phyloP scores from a whole-genome alignment of 306 rosid genomes.

The Dicorynia guianensis region DNA sequence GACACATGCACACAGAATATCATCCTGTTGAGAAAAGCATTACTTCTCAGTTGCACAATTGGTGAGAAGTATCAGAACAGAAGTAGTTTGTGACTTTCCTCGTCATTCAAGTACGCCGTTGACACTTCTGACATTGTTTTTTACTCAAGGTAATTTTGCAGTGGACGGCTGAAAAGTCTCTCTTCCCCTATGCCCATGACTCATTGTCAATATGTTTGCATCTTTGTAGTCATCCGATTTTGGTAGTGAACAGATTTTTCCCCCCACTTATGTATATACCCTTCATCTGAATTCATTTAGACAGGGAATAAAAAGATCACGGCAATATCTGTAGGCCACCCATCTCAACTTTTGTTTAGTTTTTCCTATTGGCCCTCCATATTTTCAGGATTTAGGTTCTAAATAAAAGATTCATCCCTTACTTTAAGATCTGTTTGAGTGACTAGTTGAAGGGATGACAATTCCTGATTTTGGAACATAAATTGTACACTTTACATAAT shows the following conservation, averaged over 20 bases:
- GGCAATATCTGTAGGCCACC: slow-evolving; percentile 36
- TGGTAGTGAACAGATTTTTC: slow-evolving; percentile 46
- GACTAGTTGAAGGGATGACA: not conserved
- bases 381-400: slow-evolving; percentile 32
- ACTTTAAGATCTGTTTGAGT: not conserved
- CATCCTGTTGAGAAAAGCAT: slow-evolving; percentile 86
- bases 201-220: slow-evolving; percentile 43
- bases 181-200: slow-evolving; percentile 23
- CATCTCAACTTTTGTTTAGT: slow-evolving; percentile 16
- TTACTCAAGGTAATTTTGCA: slow-evolving; percentile 34
- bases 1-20: slow-evolving; percentile 77
- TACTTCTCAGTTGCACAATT: slow-evolving; percentile 85
- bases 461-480: slow-evolving; percentile 27
- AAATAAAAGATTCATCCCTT: slow-evolving; percentile 32
- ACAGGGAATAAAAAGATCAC: slow-evolving; percentile 24
- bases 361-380: slow-evolving; percentile 1
- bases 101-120: not conserved
- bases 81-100: slow-evolving; percentile 26
- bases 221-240: slow-evolving; percentile 57
- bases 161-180: slow-evolving; percentile 10
- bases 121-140: slow-evolving; percentile 22
- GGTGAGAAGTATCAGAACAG: slow-evolving; percentile 55
- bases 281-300: slow-evolving; percentile 32
- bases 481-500: slow-evolving; percentile 23
- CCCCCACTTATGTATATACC: slow-evolving; percentile 37